phyloP scores from a whole-genome alignment of 257 asterid species.

The Verbena officinalis region DNA sequence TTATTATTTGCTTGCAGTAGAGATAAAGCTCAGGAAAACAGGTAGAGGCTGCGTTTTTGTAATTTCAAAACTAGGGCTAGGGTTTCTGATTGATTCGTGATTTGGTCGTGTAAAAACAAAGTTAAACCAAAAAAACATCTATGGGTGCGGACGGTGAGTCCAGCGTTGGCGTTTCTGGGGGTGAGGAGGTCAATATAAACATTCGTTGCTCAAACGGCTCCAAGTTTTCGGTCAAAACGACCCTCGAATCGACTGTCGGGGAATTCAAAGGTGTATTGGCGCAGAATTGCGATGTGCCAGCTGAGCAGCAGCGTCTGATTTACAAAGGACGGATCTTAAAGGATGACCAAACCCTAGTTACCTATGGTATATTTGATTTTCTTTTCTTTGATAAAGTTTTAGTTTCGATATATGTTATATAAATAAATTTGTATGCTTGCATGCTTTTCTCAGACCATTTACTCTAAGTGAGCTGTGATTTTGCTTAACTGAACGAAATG shows the following conservation, averaged over 20 bases:
- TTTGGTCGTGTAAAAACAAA: constrained; percentile 1
- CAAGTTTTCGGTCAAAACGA: constrained; percentile 56
- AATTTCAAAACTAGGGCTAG: constrained; percentile 30
- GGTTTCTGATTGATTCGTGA: constrained; percentile 36
- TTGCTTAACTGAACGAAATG: neutral
- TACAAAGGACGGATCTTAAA: constrained; percentile 75
- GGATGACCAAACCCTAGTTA: constrained; percentile 72
- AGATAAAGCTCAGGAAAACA: constrained; percentile 6
- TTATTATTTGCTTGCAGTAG: constrained; percentile 17
- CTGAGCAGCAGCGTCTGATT: constrained; percentile 71
- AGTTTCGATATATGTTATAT: constrained; percentile 3
- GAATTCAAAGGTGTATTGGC: constrained; percentile 61
- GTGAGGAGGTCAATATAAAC: constrained; percentile 56
- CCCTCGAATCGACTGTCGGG: constrained; percentile 54
- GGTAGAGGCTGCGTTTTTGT: constrained; percentile 20
- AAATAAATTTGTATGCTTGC: constrained; percentile 17
- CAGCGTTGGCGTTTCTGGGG: constrained; percentile 36
- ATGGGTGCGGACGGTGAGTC: constrained; percentile 61
- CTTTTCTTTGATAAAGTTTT: constrained; percentile 9
- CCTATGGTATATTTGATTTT: constrained; percentile 49
- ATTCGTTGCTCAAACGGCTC: constrained; percentile 67
- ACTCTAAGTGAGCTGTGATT: constrained; percentile 9
- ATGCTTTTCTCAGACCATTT: neutral
- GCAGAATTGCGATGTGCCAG: constrained; percentile 65
- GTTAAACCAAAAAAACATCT: neutral